Percentiles rank a stretch among this genome's conserved stretches.
Evolutionary conservation across 1,284 basidiomycete species (phyloP).

Genomic region (Earliella scabrosa): DNA sequence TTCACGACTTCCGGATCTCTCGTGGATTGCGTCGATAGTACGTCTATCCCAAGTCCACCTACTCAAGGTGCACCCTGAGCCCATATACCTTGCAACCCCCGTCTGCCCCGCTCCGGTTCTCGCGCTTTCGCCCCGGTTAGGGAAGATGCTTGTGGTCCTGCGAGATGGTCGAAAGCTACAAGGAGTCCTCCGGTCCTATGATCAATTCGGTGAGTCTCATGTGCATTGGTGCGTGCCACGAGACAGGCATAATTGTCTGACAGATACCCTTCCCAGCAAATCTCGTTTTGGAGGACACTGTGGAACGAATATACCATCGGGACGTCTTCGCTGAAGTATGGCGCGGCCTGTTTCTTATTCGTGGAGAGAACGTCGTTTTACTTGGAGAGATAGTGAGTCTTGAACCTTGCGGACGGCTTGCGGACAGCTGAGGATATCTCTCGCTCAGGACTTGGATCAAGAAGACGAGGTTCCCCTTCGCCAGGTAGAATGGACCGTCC

Average conservation of each 20-base stretch:
- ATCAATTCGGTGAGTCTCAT: constrained; percentile 89
- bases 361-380: constrained; percentile 98
- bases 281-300: constrained; percentile 89
- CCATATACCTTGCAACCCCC: constrained; percentile 35
- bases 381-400: constrained; percentile 93
- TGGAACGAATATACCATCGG: constrained; percentile 86
- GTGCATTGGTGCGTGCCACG: neutral
- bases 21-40: constrained; percentile 98
- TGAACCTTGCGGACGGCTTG: neutral
- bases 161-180: constrained; percentile 96
- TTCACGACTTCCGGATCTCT: constrained; percentile 97
- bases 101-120: constrained; percentile 10
- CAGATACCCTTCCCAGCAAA: constrained; percentile 69
- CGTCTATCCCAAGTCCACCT: constrained; percentile 67
- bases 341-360: constrained; percentile 90
- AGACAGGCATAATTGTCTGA: neutral
- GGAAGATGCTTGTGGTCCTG: constrained; percentile 98
- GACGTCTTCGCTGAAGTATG: constrained; percentile 83
- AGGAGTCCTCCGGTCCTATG: constrained; percentile 95
- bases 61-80: constrained; percentile 58
- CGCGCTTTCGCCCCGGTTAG: constrained; percentile 47
- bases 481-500: constrained; percentile 72
- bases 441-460: constrained; percentile 82
- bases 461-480: constrained; percentile 88
- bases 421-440: neutral